Percentiles rank a stretch among this genome's conserved stretches.
Evolutionary conservation across 2,329 filamentous ascomycete species (phyloP).

Genomic region (Leptosphaerulina australis): DNA sequence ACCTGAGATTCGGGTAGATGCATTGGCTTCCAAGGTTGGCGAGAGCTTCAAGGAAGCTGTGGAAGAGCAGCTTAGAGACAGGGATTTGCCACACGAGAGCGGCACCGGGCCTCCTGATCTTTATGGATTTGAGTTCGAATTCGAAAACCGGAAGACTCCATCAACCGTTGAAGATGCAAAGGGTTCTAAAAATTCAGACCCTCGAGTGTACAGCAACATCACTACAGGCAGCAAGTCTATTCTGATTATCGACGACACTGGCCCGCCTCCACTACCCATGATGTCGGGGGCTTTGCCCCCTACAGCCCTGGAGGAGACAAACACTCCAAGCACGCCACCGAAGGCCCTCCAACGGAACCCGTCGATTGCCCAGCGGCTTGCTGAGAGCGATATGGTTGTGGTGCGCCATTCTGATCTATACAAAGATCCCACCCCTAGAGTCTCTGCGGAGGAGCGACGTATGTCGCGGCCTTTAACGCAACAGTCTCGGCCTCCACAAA

Average conservation of each 20-base stretch:
- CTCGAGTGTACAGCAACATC: constrained; percentile 61
- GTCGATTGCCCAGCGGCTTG: constrained; percentile 28
- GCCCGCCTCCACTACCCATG: constrained; percentile 59
- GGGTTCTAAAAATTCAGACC: constrained; percentile 25
- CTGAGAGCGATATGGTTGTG: constrained; percentile 17
- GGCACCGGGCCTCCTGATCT: constrained; percentile 30
- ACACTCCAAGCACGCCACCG: background rate
- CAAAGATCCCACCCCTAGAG: constrained; percentile 20
- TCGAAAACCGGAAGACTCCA: constrained; percentile 32
- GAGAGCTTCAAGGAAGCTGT: constrained; percentile 81
- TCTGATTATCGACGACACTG: constrained; percentile 78
- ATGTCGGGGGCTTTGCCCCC: constrained; percentile 59
- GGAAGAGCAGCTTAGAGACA: constrained; percentile 61
- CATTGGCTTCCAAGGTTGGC: constrained; percentile 77
- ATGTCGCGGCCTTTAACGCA: constrained; percentile 28
- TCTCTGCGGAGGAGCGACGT: constrained; percentile 24
- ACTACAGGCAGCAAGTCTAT: constrained; percentile 89
- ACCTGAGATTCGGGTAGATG: constrained; percentile 72
- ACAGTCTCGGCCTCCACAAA: constrained; percentile 26
- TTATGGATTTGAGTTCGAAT: constrained; percentile 46
- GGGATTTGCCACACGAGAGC: constrained; percentile 34
- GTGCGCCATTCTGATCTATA: constrained; percentile 31
- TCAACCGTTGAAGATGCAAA: constrained; percentile 19
- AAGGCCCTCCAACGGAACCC: constrained; percentile 17
- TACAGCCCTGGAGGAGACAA: constrained; percentile 17